A percentile compares a stretch with the other conserved stretches of the same genome.
Conservation (phyloP, 176 grass and related monocot genomes). For the Aegilops tauschii region DNA sequence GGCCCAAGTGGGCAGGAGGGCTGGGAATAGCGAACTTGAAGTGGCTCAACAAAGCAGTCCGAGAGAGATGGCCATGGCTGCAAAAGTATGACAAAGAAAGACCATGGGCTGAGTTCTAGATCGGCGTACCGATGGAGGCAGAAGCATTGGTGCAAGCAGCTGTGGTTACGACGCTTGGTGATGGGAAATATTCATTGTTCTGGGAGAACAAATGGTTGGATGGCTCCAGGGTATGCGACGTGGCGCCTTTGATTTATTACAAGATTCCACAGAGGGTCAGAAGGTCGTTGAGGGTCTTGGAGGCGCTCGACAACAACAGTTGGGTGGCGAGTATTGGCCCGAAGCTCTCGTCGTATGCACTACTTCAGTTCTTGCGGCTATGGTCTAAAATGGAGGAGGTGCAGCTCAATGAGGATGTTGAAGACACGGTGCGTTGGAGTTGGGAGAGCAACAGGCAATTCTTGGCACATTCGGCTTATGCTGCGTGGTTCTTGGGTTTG, state of each 20-base stretch:
- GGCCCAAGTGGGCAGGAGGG: too few species aligned
- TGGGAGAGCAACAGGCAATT: too few species aligned
- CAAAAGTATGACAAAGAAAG: fast-evolving
- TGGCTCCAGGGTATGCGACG: fast-evolving
- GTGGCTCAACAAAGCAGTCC: too few species aligned
- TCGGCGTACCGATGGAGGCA: fast-evolving
- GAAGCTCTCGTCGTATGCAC: fast-evolving
- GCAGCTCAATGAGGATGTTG: too few species aligned
- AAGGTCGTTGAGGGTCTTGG: fast-evolving
- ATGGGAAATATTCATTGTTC: fast-evolving
- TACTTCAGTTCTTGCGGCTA: fast-evolving
- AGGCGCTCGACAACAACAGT: fast-evolving
- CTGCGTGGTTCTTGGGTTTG: fast-evolving
- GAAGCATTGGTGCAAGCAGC: fast-evolving
- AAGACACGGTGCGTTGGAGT: fast-evolving
- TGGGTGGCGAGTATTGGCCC: too few species aligned
- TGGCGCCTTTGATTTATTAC: fast-evolving
- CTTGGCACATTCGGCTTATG: too few species aligned
- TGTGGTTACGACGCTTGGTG: fast-evolving
- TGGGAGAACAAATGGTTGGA: too few species aligned
- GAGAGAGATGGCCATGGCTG: too few species aligned
- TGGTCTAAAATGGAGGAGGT: too few species aligned
- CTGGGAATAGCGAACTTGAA: too few species aligned
- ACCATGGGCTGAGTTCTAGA: too few species aligned
- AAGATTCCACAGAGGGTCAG: fast-evolving